Conservation (phyloP, 257 asterid species). For the Nemophila menziesii region DNA sequence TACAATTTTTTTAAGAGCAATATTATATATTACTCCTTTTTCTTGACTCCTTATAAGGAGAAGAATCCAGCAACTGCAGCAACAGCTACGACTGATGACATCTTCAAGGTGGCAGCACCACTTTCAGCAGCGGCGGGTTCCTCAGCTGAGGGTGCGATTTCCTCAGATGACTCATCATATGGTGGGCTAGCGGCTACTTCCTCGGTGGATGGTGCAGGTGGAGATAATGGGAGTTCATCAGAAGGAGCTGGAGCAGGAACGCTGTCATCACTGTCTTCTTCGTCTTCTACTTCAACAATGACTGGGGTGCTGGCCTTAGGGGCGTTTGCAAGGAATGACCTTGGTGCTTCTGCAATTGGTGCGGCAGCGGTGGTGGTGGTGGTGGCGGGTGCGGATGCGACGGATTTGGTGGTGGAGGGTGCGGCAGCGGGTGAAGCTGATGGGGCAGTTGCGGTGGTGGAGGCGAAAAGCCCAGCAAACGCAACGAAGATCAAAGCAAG, state of each 20-base stretch:
- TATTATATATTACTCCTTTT: no score
- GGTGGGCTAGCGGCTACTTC: background rate
- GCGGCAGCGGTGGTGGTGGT: conserved; percentile 1
- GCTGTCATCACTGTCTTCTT: background rate
- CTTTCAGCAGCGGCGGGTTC: background rate
- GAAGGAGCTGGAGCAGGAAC: conserved; percentile 17
- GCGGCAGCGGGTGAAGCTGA: conserved; percentile 1
- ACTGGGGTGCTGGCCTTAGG: conserved; percentile 4
- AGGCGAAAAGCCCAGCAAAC: conserved; percentile 33
- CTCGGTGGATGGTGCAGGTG: conserved; percentile 26
- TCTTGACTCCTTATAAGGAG: conserved; percentile 13
- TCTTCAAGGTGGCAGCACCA: conserved; percentile 31
- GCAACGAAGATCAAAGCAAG: conserved; percentile 37
- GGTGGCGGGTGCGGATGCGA: background rate
- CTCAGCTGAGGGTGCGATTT: background rate
- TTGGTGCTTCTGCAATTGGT: background rate
- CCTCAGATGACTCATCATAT: background rate
- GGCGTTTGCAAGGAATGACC: background rate
- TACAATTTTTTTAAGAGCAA: no score
- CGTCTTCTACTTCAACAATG: background rate
- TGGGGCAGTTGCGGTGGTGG: conserved; percentile 29
- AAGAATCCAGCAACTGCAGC: conserved; percentile 38
- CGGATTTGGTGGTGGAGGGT: background rate
- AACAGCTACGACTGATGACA: conserved; percentile 28
- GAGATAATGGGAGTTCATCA: conserved; percentile 23